Evolutionary conservation across 2,329 filamentous ascomycete genomes (phyloP).

Genomic region (Colletotrichum orchidophilum): DNA sequence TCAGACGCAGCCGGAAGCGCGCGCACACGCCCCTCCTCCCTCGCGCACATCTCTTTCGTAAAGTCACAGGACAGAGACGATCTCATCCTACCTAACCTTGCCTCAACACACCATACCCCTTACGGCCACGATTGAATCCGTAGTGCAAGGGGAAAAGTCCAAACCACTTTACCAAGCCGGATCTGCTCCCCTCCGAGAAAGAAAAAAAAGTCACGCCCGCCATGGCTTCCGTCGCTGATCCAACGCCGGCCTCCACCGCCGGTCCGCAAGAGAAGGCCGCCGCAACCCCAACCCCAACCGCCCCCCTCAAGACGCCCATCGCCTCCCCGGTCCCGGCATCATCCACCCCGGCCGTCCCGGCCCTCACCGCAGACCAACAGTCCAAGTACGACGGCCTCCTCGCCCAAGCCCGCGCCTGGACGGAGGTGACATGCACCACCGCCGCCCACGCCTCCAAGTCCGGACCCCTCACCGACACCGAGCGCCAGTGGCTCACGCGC

Average conservation of each 20-base stretch:
- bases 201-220: not conserved
- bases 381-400: slow-evolving; percentile 84
- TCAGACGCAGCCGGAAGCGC: not conserved
- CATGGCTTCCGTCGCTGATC: slow-evolving; percentile 31
- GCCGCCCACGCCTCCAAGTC: slow-evolving; percentile 66
- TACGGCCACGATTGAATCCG: not conserved
- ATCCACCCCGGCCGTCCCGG: slow-evolving; percentile 63
- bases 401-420: slow-evolving; percentile 75
- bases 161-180: not conserved
- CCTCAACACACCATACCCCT: slow-evolving; percentile 1
- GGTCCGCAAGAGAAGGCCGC: slow-evolving; percentile 13
- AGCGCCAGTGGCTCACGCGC: slow-evolving; percentile 89
- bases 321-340: slow-evolving; percentile 64
- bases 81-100: slow-evolving; percentile 8
- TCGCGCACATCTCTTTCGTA: not conserved
- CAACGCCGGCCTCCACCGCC: slow-evolving; percentile 16
- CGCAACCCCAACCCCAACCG: not conserved
- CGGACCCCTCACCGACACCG: slow-evolving; percentile 77
- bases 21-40: not conserved
- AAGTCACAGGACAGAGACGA: slow-evolving; percentile 6
- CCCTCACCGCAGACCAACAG: slow-evolving; percentile 80
- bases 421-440: slow-evolving; percentile 63
- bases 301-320: slow-evolving; percentile 63
- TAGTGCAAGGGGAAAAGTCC: not conserved
- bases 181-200: not conserved